Evolutionary conservation across 768 basidiomycete genomes (phyloP).

Genomic region (Steccherinum ochraceum): DNA sequence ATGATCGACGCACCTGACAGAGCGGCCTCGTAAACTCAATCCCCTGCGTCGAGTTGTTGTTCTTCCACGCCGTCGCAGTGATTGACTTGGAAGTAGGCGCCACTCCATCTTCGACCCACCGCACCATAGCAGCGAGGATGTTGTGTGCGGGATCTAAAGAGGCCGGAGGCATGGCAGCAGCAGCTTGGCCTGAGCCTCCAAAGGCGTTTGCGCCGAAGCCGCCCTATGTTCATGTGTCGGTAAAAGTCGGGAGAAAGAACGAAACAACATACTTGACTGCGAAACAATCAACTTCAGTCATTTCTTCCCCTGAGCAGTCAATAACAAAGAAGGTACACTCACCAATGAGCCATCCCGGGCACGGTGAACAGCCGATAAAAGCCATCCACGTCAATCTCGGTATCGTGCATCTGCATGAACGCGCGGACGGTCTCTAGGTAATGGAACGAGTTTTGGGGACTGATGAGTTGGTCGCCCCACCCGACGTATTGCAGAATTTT

Average conservation of each 20-base stretch:
- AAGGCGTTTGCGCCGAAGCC: conserved; percentile 23
- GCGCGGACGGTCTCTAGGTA: conserved; percentile 20
- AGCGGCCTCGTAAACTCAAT: conserved; percentile 16
- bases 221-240: conserved; percentile 7
- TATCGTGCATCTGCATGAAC: conserved; percentile 13
- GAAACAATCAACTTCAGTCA: not conserved
- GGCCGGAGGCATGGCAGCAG: conserved; percentile 11
- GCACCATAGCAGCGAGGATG: conserved; percentile 24
- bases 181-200: conserved; percentile 19
- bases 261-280: not conserved
- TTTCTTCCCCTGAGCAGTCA: not conserved
- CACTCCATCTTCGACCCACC: conserved; percentile 27
- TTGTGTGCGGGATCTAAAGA: conserved; percentile 19
- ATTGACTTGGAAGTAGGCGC: conserved; percentile 17
- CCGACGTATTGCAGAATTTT: conserved; percentile 21
- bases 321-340: conserved; percentile 1
- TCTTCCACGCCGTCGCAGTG: conserved; percentile 13
- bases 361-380: conserved; percentile 28
- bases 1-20: conserved; percentile 11
- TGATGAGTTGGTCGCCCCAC: conserved; percentile 24
- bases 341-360: conserved; percentile 28
- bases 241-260: not conserved
- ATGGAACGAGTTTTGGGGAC: conserved; percentile 20
- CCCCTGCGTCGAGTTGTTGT: conserved; percentile 15
- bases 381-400: conserved; percentile 20